These are phyloP conservation scores for Solanum rostratum DNA, from an alignment of 257 asterid species.

Conservation along the genomic window DNA sequence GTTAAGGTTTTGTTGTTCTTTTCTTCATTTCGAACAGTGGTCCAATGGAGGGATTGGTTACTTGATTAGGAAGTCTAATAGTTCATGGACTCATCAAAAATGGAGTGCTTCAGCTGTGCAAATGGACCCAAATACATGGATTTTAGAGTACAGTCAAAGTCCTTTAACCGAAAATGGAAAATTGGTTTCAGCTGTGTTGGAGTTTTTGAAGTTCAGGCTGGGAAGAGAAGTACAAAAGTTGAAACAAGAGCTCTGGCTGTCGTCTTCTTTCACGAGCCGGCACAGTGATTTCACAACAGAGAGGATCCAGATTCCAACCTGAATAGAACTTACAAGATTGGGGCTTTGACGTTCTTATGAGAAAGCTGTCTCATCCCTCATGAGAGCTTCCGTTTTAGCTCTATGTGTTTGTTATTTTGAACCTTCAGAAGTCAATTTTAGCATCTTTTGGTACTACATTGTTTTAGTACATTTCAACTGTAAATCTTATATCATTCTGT, in stretches of 20 bases:
- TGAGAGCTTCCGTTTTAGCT: background rate
- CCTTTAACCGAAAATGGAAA: slow-evolving; percentile 34
- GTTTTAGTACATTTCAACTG: background rate
- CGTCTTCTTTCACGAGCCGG: slow-evolving; percentile 17
- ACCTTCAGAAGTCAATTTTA: background rate
- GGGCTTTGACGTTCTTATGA: slow-evolving; percentile 20
- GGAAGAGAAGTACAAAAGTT: slow-evolving; percentile 27
- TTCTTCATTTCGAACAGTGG: slow-evolving; percentile 43
- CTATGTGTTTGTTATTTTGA: background rate
- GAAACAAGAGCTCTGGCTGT: slow-evolving; percentile 37
- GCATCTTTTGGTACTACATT: background rate
- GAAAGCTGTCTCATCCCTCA: slow-evolving; percentile 3
- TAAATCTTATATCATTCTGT: background rate
- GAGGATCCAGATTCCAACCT: slow-evolving; percentile 40
- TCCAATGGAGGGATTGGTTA: slow-evolving; percentile 27
- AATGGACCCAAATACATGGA: slow-evolving; percentile 78
- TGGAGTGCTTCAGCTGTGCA: slow-evolving; percentile 74
- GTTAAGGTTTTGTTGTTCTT: background rate
- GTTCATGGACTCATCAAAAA: slow-evolving; percentile 57
- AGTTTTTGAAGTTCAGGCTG: slow-evolving; percentile 42
- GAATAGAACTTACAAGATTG: background rate
- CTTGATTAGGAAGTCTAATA: slow-evolving; percentile 19
- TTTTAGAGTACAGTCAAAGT: slow-evolving; percentile 50
- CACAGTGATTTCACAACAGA: slow-evolving; percentile 7
- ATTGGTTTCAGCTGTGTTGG: slow-evolving; percentile 31